These are phyloP conservation scores for Gossypium raimondii DNA, from an alignment of 345 rosid species.

Conservation along the genomic window DNA sequence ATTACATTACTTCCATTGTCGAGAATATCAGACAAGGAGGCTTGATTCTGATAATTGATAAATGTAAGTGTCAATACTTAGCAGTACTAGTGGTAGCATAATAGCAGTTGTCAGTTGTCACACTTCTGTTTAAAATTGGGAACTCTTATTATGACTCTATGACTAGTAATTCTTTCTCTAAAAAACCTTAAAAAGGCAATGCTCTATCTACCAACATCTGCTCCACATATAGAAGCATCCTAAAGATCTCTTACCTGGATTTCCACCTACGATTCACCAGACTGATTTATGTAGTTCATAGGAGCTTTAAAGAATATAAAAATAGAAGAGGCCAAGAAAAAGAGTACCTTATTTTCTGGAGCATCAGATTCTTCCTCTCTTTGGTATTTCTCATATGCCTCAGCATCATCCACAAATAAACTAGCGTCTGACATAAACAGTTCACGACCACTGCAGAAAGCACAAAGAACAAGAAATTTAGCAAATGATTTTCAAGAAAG, in stretches of 20 bases:
- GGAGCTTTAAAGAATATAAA: background rate
- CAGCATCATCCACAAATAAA: conserved; percentile 57
- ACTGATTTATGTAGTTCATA: background rate
- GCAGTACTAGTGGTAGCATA: background rate
- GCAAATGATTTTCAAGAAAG: background rate
- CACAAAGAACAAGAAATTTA: conserved; percentile 14
- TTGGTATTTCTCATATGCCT: conserved; percentile 53
- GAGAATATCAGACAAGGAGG: background rate
- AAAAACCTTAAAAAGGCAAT: background rate
- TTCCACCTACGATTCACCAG: background rate
- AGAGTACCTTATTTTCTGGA: conserved; percentile 33
- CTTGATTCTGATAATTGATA: background rate
- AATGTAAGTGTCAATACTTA: background rate
- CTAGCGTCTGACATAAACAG: conserved; percentile 55
- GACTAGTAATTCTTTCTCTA: background rate
- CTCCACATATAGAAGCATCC: background rate
- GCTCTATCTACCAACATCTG: background rate
- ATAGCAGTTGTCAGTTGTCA: background rate
- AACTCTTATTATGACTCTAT: background rate
- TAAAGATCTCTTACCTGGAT: background rate
- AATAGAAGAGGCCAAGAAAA: background rate
- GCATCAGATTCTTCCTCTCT: conserved; percentile 43
- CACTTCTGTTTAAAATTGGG: background rate
- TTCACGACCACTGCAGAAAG: conserved; percentile 53
- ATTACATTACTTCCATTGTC: background rate